These are phyloP conservation scores for Gnomoniopsis sp. DNA, from an alignment of 2,329 filamentous ascomycete species.

Conservation along the genomic window DNA sequence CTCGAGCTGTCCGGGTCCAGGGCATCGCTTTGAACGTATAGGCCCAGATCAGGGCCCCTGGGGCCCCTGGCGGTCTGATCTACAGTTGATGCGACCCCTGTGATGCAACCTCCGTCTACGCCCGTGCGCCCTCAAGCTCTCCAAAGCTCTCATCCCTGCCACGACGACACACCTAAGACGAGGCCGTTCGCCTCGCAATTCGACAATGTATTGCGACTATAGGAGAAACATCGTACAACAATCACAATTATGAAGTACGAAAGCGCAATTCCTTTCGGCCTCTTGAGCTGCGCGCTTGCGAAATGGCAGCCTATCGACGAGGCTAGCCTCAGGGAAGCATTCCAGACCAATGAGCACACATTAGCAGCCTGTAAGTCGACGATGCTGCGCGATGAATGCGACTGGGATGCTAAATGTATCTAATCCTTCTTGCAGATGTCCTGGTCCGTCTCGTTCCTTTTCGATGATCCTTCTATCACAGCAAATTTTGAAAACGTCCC, in stretches of 20 bases:
- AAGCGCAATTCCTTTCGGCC: background rate
- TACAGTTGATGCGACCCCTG: slow-evolving; percentile 8
- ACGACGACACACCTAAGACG: background rate
- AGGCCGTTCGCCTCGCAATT: background rate
- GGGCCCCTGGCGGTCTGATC: slow-evolving; percentile 8
- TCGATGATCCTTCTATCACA: too few relatives aligned
- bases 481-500: background rate
- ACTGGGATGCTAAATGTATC: background rate
- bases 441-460: background rate
- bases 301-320: slow-evolving; percentile 9
- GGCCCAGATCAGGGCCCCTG: slow-evolving; percentile 9
- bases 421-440: background rate
- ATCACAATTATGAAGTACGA: background rate
- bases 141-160: background rate
- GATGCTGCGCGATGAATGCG: background rate
- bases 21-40: background rate
- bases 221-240: background rate
- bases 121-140: background rate
- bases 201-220: background rate
- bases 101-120: background rate
- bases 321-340: background rate
- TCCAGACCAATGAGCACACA: slow-evolving; percentile 2
- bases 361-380: slow-evolving; percentile 13
- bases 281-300: background rate
- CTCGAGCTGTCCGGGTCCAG: background rate